These are phyloP conservation scores for Hydnomerulius pinastri DNA, from an alignment of 768 basidiomycete genomes.

Conservation along the genomic window DNA sequence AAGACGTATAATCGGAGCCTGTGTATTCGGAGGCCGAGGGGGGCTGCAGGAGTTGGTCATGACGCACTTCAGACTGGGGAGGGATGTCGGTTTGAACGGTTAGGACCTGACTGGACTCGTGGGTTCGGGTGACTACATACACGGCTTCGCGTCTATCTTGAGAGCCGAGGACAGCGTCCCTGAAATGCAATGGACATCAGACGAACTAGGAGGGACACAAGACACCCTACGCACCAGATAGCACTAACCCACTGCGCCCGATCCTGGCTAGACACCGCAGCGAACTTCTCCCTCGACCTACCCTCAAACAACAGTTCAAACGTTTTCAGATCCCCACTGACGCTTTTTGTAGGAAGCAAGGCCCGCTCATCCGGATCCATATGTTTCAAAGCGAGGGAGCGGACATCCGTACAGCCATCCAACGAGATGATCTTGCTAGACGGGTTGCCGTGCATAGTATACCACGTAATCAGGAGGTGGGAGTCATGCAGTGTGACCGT, in stretches of 20 bases:
- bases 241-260: conserved; percentile 75
- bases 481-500: conserved; percentile 36
- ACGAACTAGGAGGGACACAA: neutral
- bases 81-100: conserved; percentile 19
- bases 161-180: conserved; percentile 59
- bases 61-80: neutral
- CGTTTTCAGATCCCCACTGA: conserved; percentile 47
- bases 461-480: conserved; percentile 51
- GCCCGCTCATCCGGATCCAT: conserved; percentile 46
- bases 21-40: conserved; percentile 19
- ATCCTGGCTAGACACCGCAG: conserved; percentile 58
- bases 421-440: conserved; percentile 51
- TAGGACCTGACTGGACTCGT: conserved; percentile 5
- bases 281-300: conserved; percentile 57
- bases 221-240: conserved; percentile 54
- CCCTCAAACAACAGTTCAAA: conserved; percentile 69
- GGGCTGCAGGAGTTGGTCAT: conserved; percentile 2
- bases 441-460: conserved; percentile 41
- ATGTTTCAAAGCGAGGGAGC: conserved; percentile 49
- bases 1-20: conserved; percentile 28
- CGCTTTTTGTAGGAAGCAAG: conserved; percentile 38
- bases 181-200: conserved; percentile 23
- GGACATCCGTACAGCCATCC: conserved; percentile 59
- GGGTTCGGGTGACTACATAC: neutral
- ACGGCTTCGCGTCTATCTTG: conserved; percentile 22